Evolutionary conservation across 345 rosid species (phyloP).

Genomic region (Moricandia moricandioides): DNA sequence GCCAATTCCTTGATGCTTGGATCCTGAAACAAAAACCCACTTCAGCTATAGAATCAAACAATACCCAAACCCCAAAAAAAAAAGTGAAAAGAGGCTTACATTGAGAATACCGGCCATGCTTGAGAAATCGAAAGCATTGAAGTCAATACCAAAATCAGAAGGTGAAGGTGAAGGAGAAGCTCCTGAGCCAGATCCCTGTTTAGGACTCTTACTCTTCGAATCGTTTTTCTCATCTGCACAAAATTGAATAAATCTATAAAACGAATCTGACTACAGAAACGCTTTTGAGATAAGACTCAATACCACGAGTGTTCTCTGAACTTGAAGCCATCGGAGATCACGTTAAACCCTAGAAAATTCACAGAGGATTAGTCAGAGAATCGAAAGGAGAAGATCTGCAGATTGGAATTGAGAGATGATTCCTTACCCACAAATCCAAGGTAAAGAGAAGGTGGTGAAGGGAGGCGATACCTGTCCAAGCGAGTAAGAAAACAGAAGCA

Average conservation of each 20-base stretch:
- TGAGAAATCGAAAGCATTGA: conserved; percentile 87
- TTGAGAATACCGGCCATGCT: conserved; percentile 79
- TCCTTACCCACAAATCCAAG: background rate
- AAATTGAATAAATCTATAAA: background rate
- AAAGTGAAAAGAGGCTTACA: conserved; percentile 36
- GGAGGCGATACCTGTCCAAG: conserved; percentile 22
- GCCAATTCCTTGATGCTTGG: conserved; percentile 90
- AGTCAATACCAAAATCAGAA: conserved; percentile 40
- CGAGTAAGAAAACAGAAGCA: background rate
- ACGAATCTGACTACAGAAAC: conserved; percentile 9
- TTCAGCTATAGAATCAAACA: too few relatives aligned
- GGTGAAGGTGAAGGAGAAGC: conserved; percentile 36
- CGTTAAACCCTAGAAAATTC: conserved; percentile 18
- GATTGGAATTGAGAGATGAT: conserved; percentile 3
- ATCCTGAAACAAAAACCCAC: conserved; percentile 45
- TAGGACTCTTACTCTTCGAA: conserved; percentile 37
- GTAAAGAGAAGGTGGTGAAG: conserved; percentile 2
- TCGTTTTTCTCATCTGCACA: conserved; percentile 53
- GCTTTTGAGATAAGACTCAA: background rate
- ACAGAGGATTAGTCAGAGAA: background rate
- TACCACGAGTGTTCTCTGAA: conserved; percentile 52
- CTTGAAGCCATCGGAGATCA: conserved; percentile 53
- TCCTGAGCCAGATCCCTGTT: conserved; percentile 34
- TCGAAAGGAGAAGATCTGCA: background rate
- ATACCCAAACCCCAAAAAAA: too few relatives aligned